phyloP scores from a whole-genome alignment of 129 eudicot species.

The Chrysanthemum makinoi region DNA sequence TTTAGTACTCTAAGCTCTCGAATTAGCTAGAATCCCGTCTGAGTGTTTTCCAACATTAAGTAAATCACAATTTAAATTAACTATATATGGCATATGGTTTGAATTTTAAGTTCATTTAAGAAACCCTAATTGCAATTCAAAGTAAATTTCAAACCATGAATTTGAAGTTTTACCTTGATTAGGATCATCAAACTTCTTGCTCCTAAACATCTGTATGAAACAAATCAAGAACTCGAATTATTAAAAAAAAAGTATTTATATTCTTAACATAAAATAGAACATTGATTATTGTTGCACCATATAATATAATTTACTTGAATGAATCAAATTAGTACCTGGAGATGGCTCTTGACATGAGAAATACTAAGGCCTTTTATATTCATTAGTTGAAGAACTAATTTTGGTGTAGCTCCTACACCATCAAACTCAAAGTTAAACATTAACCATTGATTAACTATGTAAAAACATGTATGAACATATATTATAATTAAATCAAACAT shows the following conservation, averaged over 20 bases:
- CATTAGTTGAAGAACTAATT: constrained; percentile 90
- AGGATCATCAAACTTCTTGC: constrained; percentile 86
- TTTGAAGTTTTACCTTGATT: constrained; percentile 47
- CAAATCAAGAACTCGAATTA: constrained; percentile 16
- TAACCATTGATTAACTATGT: constrained; percentile 1
- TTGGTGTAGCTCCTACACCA: constrained; percentile 82
- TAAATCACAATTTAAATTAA: not conserved
- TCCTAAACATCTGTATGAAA: constrained; percentile 67
- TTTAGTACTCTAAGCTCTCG: too few relatives aligned
- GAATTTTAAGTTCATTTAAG: not conserved
- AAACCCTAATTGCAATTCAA: constrained; percentile 23
- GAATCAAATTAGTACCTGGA: constrained; percentile 56
- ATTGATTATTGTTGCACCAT: not conserved
- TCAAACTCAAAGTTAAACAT: constrained; percentile 8
- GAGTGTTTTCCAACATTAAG: not conserved
- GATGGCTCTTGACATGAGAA: constrained; percentile 97
- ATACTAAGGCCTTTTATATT: constrained; percentile 85
- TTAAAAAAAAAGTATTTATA: not conserved
- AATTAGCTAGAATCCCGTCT: too few relatives aligned
- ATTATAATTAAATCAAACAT: not conserved
- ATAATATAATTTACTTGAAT: not conserved
- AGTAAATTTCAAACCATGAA: constrained; percentile 1
- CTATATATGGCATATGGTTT: not conserved
- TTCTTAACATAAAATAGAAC: not conserved
- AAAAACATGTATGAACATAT: not conserved